Conservation (phyloP, 2,329 filamentous ascomycete species). For the Fusarium sp. region DNA sequence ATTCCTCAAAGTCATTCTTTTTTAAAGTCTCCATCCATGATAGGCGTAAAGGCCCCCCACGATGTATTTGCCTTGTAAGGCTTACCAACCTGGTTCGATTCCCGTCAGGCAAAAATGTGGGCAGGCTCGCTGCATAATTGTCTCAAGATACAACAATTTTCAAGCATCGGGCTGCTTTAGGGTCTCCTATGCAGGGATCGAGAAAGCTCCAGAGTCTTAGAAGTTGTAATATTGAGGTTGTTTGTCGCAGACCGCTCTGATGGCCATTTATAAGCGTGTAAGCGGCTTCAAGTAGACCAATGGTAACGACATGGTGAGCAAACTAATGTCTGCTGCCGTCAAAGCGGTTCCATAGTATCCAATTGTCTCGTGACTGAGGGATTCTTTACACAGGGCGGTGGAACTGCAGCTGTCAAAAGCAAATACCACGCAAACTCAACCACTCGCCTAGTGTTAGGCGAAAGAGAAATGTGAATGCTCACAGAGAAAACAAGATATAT, state of each 20-base stretch:
- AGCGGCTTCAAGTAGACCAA: neutral
- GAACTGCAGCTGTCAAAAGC: neutral
- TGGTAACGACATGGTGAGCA: neutral
- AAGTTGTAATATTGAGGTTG: neutral
- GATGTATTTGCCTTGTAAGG: neutral
- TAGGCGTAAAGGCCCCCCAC: neutral
- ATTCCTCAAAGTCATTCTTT: neutral
- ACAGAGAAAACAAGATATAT: neutral
- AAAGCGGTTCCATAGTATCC: no score
- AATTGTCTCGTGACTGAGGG: neutral
- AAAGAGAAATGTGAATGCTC: neutral
- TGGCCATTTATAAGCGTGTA: neutral
- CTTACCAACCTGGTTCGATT: neutral
- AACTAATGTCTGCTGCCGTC: neutral
- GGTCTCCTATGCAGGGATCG: neutral
- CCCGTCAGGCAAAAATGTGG: neutral
- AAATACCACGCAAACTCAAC: neutral
- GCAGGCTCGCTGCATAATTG: neutral
- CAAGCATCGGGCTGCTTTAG: neutral
- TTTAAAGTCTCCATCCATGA: neutral
- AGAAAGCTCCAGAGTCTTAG: neutral
- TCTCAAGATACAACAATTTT: neutral
- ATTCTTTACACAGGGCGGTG: neutral
- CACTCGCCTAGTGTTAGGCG: neutral
- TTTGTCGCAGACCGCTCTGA: conserved; percentile 7